Conservation (phyloP, 2,329 filamentous ascomycete species). For the Phialophora chinensis region DNA sequence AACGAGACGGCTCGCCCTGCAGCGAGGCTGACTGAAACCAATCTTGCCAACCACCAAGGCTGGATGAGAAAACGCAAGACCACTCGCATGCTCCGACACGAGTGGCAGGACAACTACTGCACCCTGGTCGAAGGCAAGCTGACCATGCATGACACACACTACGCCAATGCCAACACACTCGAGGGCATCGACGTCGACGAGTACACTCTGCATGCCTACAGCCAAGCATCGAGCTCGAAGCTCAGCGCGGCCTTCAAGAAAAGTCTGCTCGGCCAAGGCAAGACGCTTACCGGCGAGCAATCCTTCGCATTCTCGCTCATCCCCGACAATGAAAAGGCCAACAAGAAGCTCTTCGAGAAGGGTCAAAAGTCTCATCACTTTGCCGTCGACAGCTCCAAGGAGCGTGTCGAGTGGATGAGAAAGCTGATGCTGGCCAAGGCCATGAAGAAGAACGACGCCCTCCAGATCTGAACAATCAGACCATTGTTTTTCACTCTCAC, state of each 20-base stretch:
- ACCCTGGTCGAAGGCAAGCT: constrained; percentile 77
- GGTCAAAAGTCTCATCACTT: constrained; percentile 91
- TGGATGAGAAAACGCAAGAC: constrained; percentile 96
- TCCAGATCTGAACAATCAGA: constrained; percentile 24
- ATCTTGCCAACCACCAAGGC: constrained; percentile 68
- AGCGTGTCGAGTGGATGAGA: constrained; percentile 85
- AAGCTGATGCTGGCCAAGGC: constrained; percentile 56
- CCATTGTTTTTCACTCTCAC: constrained; percentile 12
- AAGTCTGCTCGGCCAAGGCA: constrained; percentile 52
- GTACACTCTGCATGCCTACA: constrained; percentile 47
- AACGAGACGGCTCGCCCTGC: constrained; percentile 25
- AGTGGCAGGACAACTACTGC: constrained; percentile 93
- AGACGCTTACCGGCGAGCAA: constrained; percentile 41
- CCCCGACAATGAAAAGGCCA: constrained; percentile 51
- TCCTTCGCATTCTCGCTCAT: constrained; percentile 53
- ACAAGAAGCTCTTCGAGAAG: constrained; percentile 48
- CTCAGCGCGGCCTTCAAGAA: constrained; percentile 82
- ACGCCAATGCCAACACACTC: constrained; percentile 40
- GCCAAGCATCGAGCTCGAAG: constrained; percentile 75
- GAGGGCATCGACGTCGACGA: constrained; percentile 49
- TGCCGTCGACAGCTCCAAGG: constrained; percentile 82
- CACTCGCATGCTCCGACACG: constrained; percentile 83
- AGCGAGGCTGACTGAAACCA: constrained; percentile 30
- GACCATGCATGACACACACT: constrained; percentile 45
- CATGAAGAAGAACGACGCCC: constrained; percentile 35